These are phyloP conservation scores for Penicillium mononematosum DNA, from an alignment of 495 filamentous ascomycete genomes.

Conservation along the genomic window DNA sequence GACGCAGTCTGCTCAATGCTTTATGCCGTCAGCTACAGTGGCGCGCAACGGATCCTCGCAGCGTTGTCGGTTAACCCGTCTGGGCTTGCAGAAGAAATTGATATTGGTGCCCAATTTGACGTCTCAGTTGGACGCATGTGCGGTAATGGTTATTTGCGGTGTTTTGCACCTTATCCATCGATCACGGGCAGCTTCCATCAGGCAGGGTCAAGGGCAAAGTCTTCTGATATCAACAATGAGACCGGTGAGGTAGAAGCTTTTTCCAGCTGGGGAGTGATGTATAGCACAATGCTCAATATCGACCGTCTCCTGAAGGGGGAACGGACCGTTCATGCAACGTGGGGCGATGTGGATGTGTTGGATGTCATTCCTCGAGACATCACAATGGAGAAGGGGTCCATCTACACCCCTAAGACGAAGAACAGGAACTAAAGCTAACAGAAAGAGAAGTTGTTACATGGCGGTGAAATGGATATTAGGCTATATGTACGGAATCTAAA, in stretches of 20 bases:
- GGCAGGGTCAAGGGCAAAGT: not conserved
- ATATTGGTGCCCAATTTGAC: not conserved
- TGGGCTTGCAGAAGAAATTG: not conserved
- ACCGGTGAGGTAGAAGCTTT: not conserved
- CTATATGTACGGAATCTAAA: too few relatives aligned
- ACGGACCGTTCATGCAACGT: slow-evolving; percentile 19
- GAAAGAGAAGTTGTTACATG: too few relatives aligned
- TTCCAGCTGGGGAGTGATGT: slow-evolving; percentile 31
- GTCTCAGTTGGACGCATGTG: not conserved
- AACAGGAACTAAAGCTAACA: too few relatives aligned
- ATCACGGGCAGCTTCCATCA: not conserved
- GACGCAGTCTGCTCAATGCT: not conserved
- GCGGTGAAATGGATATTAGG: too few relatives aligned
- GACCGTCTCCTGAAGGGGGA: slow-evolving; percentile 22
- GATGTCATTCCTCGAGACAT: not conserved
- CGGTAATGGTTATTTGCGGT: not conserved
- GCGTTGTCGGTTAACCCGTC: not conserved
- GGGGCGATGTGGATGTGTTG: slow-evolving; percentile 20
- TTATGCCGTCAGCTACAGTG: not conserved
- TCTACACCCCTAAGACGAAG: not conserved
- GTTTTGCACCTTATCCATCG: not conserved
- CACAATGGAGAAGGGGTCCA: not conserved
- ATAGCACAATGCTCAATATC: slow-evolving; percentile 51
- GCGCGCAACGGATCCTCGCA: not conserved
- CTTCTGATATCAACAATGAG: not conserved